A percentile compares a stretch with the other conserved stretches of the same genome.
phyloP scores from a whole-genome alignment of 75 land plant genomes.

The Isoetes taiwanensis region DNA sequence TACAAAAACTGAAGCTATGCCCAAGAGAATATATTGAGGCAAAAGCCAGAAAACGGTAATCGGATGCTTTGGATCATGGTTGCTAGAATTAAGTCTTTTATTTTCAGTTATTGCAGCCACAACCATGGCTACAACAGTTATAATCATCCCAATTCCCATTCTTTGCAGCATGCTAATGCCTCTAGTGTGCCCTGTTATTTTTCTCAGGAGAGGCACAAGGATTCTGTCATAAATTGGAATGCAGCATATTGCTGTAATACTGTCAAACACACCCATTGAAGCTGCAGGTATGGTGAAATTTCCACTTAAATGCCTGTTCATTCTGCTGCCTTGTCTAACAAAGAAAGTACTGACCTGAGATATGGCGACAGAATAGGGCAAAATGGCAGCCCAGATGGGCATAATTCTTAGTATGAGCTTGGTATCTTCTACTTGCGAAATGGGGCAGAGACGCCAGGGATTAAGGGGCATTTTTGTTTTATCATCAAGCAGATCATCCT shows the following conservation, averaged over 20 bases:
- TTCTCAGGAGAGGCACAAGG: conserved; percentile 8
- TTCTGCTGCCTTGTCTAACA: conserved; percentile 42
- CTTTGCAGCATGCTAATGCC: conserved; percentile 29
- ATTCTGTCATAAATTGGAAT: conserved; percentile 13
- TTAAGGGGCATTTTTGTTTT: conserved; percentile 10
- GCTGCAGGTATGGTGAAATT: conserved; percentile 50
- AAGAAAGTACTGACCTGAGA: conserved; percentile 51
- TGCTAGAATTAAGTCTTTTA: neutral
- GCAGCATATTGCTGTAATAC: conserved; percentile 8
- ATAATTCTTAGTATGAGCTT: conserved; percentile 44
- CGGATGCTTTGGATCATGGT: conserved; percentile 7
- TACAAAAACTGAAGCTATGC: conserved; percentile 45
- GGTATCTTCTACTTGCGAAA: conserved; percentile 53
- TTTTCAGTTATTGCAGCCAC: conserved; percentile 23
- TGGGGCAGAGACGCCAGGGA: conserved; percentile 37
- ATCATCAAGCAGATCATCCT: neutral
- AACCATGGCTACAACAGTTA: conserved; percentile 14
- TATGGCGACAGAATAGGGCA: conserved; percentile 31
- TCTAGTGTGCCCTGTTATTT: neutral
- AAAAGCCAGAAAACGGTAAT: conserved; percentile 35
- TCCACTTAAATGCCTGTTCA: conserved; percentile 35
- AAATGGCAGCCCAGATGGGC: conserved; percentile 46
- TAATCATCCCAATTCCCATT: conserved; percentile 23
- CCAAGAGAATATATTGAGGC: conserved; percentile 50
- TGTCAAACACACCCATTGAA: conserved; percentile 17